phyloP scores from a whole-genome alignment of 495 filamentous ascomycete species.

The Annulohypoxylon nitens region DNA sequence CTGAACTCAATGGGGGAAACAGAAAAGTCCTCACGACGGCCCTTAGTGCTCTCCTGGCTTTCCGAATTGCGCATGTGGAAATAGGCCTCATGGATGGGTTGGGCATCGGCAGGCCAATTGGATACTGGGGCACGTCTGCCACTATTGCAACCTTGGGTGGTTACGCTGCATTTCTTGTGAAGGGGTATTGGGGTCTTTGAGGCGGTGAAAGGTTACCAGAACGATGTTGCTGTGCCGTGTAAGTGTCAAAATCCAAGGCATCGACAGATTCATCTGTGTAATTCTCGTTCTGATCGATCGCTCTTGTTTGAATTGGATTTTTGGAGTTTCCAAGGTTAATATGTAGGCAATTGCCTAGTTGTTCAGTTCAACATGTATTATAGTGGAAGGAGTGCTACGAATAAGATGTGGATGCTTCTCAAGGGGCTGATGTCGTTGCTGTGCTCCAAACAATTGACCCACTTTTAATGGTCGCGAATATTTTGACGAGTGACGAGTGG shows the following conservation, averaged over 20 bases:
- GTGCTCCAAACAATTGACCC: neutral
- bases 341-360: too few relatives aligned
- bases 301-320: too few relatives aligned
- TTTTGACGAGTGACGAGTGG: neutral
- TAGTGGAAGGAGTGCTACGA: neutral
- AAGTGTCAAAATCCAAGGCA: neutral
- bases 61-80: constrained; percentile 57
- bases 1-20: constrained; percentile 60
- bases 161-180: constrained; percentile 56
- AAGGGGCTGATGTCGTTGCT: neutral
- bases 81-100: constrained; percentile 54
- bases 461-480: constrained; percentile 7
- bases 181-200: constrained; percentile 39
- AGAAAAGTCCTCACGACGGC: constrained; percentile 52
- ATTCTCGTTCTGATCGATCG: too few relatives aligned
- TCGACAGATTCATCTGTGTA: too few relatives aligned
- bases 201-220: neutral
- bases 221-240: neutral
- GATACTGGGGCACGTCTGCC: constrained; percentile 56
- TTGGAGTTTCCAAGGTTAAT: too few relatives aligned
- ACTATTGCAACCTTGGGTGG: constrained; percentile 55
- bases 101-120: constrained; percentile 52
- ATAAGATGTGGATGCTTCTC: neutral
- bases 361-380: neutral
- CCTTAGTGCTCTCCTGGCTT: constrained; percentile 54